Percentiles rank a stretch among this genome's conserved stretches.
Conservation (phyloP, 306 rosid genomes). For the Prosopis cineraria region DNA sequence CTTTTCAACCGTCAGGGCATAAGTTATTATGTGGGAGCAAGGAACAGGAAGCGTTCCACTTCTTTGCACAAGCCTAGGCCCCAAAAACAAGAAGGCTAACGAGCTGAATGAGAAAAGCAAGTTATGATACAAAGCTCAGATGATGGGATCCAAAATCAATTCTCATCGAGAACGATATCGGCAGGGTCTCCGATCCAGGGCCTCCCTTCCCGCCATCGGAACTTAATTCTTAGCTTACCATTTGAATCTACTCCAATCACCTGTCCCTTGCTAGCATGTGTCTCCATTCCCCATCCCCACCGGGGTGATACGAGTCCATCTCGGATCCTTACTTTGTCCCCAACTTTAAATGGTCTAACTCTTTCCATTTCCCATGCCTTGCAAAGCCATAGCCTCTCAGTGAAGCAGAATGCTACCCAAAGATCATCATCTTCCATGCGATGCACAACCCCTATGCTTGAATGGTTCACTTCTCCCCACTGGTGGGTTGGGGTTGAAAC, state of each 20-base stretch:
- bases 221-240: conserved; percentile 87
- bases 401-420: conserved; percentile 84
- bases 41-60: conserved; percentile 30
- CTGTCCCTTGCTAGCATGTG: conserved; percentile 88
- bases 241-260: conserved; percentile 95
- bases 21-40: conserved; percentile 15
- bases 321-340: conserved; percentile 86
- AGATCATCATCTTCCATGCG: conserved; percentile 86
- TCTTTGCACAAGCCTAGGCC: conserved; percentile 39
- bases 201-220: conserved; percentile 97
- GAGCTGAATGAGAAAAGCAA: conserved; percentile 41
- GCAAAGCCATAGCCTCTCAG: conserved; percentile 88
- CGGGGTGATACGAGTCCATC: conserved; percentile 86
- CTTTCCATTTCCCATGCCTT: conserved; percentile 83
- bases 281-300: conserved; percentile 99
- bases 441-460: conserved; percentile 87
- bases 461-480: conserved; percentile 96
- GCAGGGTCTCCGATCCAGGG: conserved; percentile 99
- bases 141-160: conserved; percentile 31
- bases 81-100: conserved; percentile 39
- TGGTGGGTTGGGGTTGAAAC: conserved; percentile 89
- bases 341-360: conserved; percentile 69
- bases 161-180: conserved; percentile 71
- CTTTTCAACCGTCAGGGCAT: conserved; percentile 35
- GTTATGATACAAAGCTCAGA: conserved; percentile 41